Conservation (phyloP, 805 yeast genomes). For the Blastobotrys mokoenaii region DNA sequence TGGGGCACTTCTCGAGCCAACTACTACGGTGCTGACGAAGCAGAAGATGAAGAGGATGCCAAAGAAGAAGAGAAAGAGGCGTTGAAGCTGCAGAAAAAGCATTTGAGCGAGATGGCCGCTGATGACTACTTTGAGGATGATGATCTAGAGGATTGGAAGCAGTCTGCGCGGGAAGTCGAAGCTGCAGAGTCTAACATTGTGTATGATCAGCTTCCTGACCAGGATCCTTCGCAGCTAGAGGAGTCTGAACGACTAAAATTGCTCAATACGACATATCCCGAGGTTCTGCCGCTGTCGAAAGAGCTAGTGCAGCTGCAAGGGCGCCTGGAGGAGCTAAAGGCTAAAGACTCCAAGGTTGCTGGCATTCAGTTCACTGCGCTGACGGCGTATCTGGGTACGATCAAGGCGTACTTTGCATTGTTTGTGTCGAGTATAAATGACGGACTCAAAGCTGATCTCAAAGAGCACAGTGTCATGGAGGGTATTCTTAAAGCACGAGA, state of each 20-base stretch:
- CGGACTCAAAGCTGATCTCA: slow-evolving; percentile 53
- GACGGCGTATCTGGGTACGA: slow-evolving; percentile 68
- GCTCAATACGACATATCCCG: slow-evolving; percentile 66
- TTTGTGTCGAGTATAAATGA: slow-evolving; percentile 48
- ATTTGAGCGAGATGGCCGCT: slow-evolving; percentile 54
- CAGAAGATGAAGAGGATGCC: slow-evolving; percentile 27
- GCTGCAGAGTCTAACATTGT: slow-evolving; percentile 20
- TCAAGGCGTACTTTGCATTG: slow-evolving; percentile 70
- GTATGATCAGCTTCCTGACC: slow-evolving; percentile 31
- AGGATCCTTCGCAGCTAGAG: slow-evolving; percentile 44
- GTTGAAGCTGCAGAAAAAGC: slow-evolving; percentile 70
- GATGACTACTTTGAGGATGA: slow-evolving; percentile 74
- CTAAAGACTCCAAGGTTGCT: slow-evolving; percentile 9
- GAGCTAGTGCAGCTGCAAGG: slow-evolving; percentile 43
- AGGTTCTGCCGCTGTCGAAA: slow-evolving; percentile 64
- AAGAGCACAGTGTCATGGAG: slow-evolving; percentile 87
- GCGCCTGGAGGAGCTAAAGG: slow-evolving; percentile 17
- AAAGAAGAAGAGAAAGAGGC: slow-evolving; percentile 83
- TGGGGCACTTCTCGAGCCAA: slow-evolving; percentile 42
- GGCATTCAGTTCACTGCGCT: slow-evolving; percentile 59
- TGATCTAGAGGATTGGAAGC: slow-evolving; percentile 70
- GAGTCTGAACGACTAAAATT: slow-evolving; percentile 44
- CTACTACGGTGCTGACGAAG: slow-evolving; percentile 30
- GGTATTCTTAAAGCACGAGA: slow-evolving; percentile 73
- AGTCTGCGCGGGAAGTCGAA: slow-evolving; percentile 41